Base-by-base conservation (phyloP, 306 rosid genomes). In the Benincasa hispida region DNA sequence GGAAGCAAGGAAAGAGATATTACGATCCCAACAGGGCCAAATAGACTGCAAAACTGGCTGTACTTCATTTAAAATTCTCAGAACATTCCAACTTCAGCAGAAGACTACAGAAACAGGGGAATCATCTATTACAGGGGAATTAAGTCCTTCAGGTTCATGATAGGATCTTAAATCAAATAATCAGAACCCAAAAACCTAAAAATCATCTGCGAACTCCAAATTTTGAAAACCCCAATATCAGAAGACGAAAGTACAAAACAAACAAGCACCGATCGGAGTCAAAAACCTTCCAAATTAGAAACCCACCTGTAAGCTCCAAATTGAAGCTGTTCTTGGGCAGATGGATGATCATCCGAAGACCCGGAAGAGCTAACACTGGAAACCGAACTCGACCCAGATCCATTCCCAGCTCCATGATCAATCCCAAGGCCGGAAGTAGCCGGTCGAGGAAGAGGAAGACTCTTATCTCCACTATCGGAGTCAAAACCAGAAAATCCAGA, bases 311-410 rank as follows among this genome's bases (percentile, higher is more conserved):
- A 55, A 76, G 37, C 30, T 82, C 42, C 76, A 17, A 81, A 77
- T 4, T 86, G 90, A 50, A 76, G 75, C 4, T 75, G 79, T 24
- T 87, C 86, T 18, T 77, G 88, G 60, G 82, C 84, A 79, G 85
- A 65, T 30, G 74, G 87, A 47, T 87, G 91, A 34, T 91, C 97
- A 11, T 92, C 97, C 6, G 76, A 90, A 5, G 96, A 91, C 41
- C 89, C 84, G 45, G 93, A 86, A 18, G 98, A 94, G 74, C 91
- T 94, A 11, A 83, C 80, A 85, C 95, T 91, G 3, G 98, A 94
- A 54, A 85, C 82, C 32, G 98, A 91, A 5, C 56, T 76, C 5
- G 92, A 86, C 45, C 77, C 85, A 76, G 87, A 93, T 89, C 92
- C 96, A 21, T 79, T 70, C 3, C 77, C 87, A 39, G 75, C 72